Base-by-base conservation (phyloP, 768 basidiomycete genomes). In the Psilocybe cubensis region DNA sequence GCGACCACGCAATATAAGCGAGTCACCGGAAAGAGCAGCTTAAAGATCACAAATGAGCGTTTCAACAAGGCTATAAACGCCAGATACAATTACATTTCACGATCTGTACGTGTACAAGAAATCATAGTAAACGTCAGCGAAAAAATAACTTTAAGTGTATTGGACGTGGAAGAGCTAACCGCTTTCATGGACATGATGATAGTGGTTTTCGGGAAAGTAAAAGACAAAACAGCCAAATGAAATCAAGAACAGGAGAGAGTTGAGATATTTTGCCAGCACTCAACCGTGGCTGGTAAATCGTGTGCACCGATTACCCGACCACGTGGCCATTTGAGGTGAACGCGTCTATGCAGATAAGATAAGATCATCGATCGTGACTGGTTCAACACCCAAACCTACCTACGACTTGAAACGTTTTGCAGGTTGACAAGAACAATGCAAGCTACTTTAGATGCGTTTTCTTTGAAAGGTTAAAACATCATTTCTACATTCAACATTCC, bases 21-120 rank as follows among this genome's bases (percentile, higher is more conserved):
- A 90, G 72, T 96, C 95, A 33, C 93, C 94, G 42, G 94, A 96
- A 60, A 92, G 83, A 65, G 92, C 93, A 68, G 92, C 94, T 94
- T 63, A 46, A 38, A 47, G 70, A 68, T 63, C 56, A 63, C 47
- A 59, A 69, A 29, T 59, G 27, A 29, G 23, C 40, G 14, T n/a
- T 33, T 49, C 33, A 46, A 31, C 45, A 28, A 25, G 44, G 48
- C 17, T 11, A 25, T 29, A 11, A 8, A 46, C 54, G 31, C 42
- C 47, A 24, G 35, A 52, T 56, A 54, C 52, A 75, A 72, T 53
- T 68, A 86, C 84, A 85, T 79, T 87, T 87, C 61, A 86, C 83
- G 63, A 85, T 76, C 85, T 87, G n/a, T n/a, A n/a, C n/a, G 56
- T 18, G 20, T 27, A 7, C 40, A 28, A 17, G n/a, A n/a, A n/a